These are phyloP conservation scores for Hypoxylon sp. DNA, from an alignment of 2,329 filamentous ascomycete species.

Conservation along the genomic window DNA sequence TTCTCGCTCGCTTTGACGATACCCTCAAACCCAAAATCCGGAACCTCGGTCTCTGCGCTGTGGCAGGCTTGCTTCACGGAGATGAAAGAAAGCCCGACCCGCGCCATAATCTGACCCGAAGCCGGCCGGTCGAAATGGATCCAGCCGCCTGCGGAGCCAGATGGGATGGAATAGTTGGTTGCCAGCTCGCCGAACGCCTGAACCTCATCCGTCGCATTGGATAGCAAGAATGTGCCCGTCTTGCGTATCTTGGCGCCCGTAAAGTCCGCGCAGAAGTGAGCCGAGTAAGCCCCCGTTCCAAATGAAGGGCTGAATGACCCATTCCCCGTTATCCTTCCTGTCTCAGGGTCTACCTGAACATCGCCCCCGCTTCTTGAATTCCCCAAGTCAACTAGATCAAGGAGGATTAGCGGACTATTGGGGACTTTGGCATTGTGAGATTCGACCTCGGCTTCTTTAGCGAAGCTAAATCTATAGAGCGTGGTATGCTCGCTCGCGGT, in stretches of 20 bases:
- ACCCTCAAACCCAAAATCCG: conserved; percentile 70
- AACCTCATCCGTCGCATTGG: conserved; percentile 54
- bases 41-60: conserved; percentile 76
- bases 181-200: conserved; percentile 48
- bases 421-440: conserved; percentile 46
- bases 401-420: conserved; percentile 66
- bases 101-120: conserved; percentile 67
- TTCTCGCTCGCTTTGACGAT: conserved; percentile 65
- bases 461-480: conserved; percentile 70
- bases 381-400: conserved; percentile 70
- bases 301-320: conserved; percentile 71
- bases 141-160: conserved; percentile 67
- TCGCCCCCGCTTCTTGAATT: conserved; percentile 62
- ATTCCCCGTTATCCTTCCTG: conserved; percentile 69
- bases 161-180: conserved; percentile 46
- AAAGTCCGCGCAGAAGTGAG: conserved; percentile 73
- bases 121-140: conserved; percentile 65
- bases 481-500: conserved; percentile 68
- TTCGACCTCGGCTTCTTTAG: conserved; percentile 49
- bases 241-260: conserved; percentile 64
- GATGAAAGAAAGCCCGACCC: conserved; percentile 81
- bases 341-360: conserved; percentile 61
- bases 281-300: conserved; percentile 66
- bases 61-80: conserved; percentile 74
- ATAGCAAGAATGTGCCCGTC: conserved; percentile 68